These are phyloP conservation scores for Kondoa malvinella DNA, from an alignment of 768 basidiomycete genomes.

Conservation along the genomic window DNA sequence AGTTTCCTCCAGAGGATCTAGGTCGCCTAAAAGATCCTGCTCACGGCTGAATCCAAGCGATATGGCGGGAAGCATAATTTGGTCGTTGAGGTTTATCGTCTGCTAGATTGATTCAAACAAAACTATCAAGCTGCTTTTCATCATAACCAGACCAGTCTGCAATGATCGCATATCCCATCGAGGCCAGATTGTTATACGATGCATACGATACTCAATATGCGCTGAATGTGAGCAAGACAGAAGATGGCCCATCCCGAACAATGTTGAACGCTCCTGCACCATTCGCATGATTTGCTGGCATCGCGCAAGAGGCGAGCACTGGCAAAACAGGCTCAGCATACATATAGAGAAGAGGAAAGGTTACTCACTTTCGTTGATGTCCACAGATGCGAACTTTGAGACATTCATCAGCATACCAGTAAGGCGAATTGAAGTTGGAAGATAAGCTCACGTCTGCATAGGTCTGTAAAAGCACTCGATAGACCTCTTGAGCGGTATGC, in stretches of 20 bases:
- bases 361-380: background rate
- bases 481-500: conserved; percentile 21
- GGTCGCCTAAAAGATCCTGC: background rate
- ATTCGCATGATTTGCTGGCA: conserved; percentile 20
- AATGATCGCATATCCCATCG: too few species aligned
- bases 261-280: conserved; percentile 24
- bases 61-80: too few species aligned
- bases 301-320: conserved; percentile 24
- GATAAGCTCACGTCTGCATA: conserved; percentile 21
- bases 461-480: conserved; percentile 23
- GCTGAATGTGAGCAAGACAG: background rate
- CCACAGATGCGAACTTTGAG: background rate
- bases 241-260: conserved; percentile 11
- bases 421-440: background rate
- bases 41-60: background rate
- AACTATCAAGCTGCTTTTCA: too few species aligned
- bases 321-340: conserved; percentile 8
- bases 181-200: too few species aligned
- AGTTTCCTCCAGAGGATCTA: background rate
- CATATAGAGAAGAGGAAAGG: conserved; percentile 8
- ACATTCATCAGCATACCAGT: background rate
- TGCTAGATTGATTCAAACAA: too few species aligned
- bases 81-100: too few species aligned
- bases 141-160: too few species aligned
- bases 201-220: too few species aligned